Conservation (phyloP, 2,329 filamentous ascomycete genomes). For the Aspergillus terreus region DNA sequence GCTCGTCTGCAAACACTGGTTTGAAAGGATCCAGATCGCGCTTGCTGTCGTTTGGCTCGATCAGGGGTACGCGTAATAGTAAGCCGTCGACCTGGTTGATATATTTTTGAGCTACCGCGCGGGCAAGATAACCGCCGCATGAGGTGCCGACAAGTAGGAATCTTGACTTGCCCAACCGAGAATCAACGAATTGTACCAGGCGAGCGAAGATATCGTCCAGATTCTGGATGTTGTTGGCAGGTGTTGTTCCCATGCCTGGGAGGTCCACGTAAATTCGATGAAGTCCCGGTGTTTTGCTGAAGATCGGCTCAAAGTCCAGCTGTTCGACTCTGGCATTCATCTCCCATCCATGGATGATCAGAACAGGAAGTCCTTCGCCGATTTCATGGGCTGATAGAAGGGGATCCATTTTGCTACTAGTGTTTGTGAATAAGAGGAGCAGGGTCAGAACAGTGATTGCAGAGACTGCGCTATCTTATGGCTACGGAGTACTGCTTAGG, state of each 20-base stretch:
- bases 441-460: too few species aligned
- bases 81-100: conserved; percentile 21
- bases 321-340: conserved; percentile 19
- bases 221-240: conserved; percentile 21
- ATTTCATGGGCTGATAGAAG: conserved; percentile 20
- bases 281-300: conserved; percentile 17
- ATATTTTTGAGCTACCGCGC: conserved; percentile 25
- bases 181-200: conserved; percentile 24
- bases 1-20: conserved; percentile 20
- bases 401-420: conserved; percentile 11
- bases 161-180: conserved; percentile 17
- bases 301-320: conserved; percentile 27
- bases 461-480: too few species aligned
- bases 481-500: too few species aligned
- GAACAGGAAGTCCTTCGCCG: conserved; percentile 22
- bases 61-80: conserved; percentile 24
- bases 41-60: conserved; percentile 19
- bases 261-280: conserved; percentile 28
- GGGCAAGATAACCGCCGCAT: conserved; percentile 27
- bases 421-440: too few species aligned
- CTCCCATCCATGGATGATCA: conserved; percentile 28
- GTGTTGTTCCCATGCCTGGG: conserved; percentile 27
- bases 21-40: conserved; percentile 25
- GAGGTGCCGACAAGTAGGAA: conserved; percentile 26
- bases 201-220: conserved; percentile 25